phyloP scores from a whole-genome alignment of 192 early-diverging fungal species.

The Rhizophlyctis rosea region DNA sequence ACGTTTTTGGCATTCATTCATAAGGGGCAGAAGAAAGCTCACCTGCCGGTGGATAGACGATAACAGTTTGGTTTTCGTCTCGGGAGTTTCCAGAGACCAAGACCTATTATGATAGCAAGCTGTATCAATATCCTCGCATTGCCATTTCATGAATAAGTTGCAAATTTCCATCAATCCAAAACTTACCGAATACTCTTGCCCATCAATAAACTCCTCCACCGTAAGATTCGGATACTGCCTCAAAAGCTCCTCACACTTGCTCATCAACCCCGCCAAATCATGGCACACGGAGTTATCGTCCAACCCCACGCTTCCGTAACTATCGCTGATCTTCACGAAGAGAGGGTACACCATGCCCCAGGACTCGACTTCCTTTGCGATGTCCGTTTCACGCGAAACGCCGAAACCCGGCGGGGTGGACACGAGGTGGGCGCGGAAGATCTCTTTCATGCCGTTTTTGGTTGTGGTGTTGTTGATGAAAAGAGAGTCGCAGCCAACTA shows the following conservation, averaged over 20 bases:
- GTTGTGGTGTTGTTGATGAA: constrained; percentile 42
- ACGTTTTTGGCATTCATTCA: no score
- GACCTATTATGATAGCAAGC: constrained; percentile 13
- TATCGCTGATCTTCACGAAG: constrained; percentile 37
- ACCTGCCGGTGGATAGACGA: constrained; percentile 38
- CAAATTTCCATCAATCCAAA: background rate
- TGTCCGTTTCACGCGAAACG: constrained; percentile 15
- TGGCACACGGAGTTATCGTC: constrained; percentile 37
- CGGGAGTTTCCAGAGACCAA: constrained; percentile 38
- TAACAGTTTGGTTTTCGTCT: constrained; percentile 25
- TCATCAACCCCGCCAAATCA: constrained; percentile 23
- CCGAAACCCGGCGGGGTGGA: constrained; percentile 36
- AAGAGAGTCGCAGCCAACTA: constrained; percentile 38
- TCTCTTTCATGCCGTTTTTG: constrained; percentile 40
- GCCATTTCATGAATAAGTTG: background rate
- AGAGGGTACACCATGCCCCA: constrained; percentile 40
- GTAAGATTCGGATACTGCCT: constrained; percentile 33
- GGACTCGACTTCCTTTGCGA: constrained; percentile 18
- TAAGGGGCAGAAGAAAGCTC: no score
- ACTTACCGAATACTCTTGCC: constrained; percentile 37
- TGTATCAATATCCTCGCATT: background rate
- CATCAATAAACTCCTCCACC: constrained; percentile 41
- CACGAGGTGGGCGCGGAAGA: constrained; percentile 36
- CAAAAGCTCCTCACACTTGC: constrained; percentile 21
- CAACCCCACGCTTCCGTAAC: constrained; percentile 35